phyloP scores from a whole-genome alignment of 805 yeast genomes.

The Starmerella kuoi region DNA sequence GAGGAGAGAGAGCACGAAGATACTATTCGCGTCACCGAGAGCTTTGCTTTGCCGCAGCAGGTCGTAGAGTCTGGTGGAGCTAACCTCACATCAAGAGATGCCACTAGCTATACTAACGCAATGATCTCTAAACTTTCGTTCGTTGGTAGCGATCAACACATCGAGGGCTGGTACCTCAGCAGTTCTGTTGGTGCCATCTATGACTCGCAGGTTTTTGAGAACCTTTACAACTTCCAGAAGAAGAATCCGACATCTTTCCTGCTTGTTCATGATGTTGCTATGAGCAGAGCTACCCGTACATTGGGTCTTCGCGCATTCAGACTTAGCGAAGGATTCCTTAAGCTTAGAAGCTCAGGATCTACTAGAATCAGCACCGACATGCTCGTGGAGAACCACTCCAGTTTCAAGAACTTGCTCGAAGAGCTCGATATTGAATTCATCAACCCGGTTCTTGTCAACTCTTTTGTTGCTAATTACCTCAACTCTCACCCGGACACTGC shows the following conservation, averaged over 20 bases:
- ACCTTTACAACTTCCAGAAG: constrained; percentile 52
- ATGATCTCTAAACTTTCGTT: constrained; percentile 48
- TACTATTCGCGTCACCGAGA: constrained; percentile 24
- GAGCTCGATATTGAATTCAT: constrained; percentile 56
- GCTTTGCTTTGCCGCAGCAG: constrained; percentile 51
- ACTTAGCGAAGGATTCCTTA: constrained; percentile 49
- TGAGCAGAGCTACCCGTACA: constrained; percentile 41
- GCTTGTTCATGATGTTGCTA: constrained; percentile 56
- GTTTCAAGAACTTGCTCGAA: constrained; percentile 53
- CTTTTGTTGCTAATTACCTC: constrained; percentile 33
- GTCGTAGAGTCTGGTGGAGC: constrained; percentile 48
- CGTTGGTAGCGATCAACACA: constrained; percentile 54
- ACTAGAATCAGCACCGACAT: constrained; percentile 56
- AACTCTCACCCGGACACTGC: constrained; percentile 9
- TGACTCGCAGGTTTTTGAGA: constrained; percentile 50
- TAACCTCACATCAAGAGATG: constrained; percentile 49
- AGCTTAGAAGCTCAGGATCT: constrained; percentile 34
- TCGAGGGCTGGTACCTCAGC: constrained; percentile 73
- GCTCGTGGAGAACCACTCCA: constrained; percentile 46
- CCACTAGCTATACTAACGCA: constrained; percentile 56
- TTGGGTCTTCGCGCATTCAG: constrained; percentile 58
- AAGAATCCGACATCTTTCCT: constrained; percentile 43
- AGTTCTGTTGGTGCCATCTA: constrained; percentile 58
- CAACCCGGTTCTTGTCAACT: constrained; percentile 55
- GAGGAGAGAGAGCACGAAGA: constrained; percentile 12